These are phyloP conservation scores for Cytidiella melzeri DNA, from an alignment of 768 basidiomycete species.

Conservation along the genomic window DNA sequence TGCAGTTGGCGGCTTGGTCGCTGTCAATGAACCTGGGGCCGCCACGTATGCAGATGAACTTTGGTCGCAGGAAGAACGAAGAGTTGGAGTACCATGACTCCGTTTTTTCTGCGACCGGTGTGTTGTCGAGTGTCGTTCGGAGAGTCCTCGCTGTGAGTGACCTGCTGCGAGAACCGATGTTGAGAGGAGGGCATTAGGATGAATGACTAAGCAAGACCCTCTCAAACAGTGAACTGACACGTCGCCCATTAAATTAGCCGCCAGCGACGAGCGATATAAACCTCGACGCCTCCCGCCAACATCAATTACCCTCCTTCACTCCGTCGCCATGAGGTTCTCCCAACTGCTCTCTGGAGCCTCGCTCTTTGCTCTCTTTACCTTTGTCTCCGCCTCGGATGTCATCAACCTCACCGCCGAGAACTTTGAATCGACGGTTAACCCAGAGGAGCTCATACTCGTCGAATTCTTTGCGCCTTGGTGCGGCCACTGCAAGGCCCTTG, in stretches of 20 bases:
- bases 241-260: conserved; percentile 1
- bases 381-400: conserved; percentile 72
- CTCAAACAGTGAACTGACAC: conserved; percentile 2
- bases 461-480: conserved; percentile 98
- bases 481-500: conserved; percentile 93
- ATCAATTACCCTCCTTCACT: background rate
- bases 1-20: too few relatives aligned
- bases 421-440: conserved; percentile 61
- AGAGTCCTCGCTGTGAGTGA: conserved; percentile 3
- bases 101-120: background rate
- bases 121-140: conserved; percentile 6
- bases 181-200: background rate
- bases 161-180: background rate
- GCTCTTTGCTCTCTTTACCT: conserved; percentile 46
- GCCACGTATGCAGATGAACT: too few relatives aligned
- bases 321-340: conserved; percentile 53
- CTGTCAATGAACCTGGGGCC: too few relatives aligned
- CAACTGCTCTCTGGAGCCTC: conserved; percentile 42
- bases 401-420: conserved; percentile 61
- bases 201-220: background rate
- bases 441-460: conserved; percentile 75
- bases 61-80: too few relatives aligned
- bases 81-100: too few relatives aligned
- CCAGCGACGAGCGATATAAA: conserved; percentile 2
- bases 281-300: background rate